These are phyloP conservation scores for Neofusicoccum umdonicola DNA, from an alignment of 2,329 filamentous ascomycete species.

Conservation along the genomic window DNA sequence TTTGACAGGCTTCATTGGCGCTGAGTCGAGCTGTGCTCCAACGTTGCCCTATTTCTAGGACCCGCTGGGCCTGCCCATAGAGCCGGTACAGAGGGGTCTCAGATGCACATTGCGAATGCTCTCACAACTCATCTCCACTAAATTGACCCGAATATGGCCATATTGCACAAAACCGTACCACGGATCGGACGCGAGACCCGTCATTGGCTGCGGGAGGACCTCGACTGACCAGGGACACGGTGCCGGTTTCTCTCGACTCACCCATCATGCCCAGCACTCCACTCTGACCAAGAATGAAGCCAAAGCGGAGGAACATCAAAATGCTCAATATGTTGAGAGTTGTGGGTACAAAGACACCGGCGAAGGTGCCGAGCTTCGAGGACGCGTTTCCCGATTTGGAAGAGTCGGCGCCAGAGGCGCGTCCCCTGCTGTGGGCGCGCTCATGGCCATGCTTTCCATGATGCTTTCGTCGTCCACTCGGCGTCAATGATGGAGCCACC, in stretches of 20 bases:
- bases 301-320: constrained; percentile 88
- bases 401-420: neutral
- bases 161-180: neutral
- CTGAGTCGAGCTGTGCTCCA: neutral
- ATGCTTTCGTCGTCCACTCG: constrained; percentile 1
- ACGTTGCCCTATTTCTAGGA: neutral
- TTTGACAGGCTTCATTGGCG: neutral
- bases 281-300: constrained; percentile 76
- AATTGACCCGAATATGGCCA: neutral
- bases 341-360: constrained; percentile 74
- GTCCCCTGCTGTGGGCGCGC: neutral
- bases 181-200: neutral
- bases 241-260: constrained; percentile 39
- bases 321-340: constrained; percentile 86
- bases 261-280: constrained; percentile 78
- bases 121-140: neutral
- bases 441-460: neutral
- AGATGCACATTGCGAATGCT: neutral
- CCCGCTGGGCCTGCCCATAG: no score
- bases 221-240: neutral
- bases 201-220: neutral
- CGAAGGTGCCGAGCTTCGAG: constrained; percentile 68
- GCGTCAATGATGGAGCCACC: neutral
- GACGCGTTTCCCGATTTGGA: neutral
- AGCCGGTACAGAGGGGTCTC: neutral